These are phyloP conservation scores for Coemansia sp. DNA, from an alignment of 192 early-diverging fungal species.

Conservation along the genomic window DNA sequence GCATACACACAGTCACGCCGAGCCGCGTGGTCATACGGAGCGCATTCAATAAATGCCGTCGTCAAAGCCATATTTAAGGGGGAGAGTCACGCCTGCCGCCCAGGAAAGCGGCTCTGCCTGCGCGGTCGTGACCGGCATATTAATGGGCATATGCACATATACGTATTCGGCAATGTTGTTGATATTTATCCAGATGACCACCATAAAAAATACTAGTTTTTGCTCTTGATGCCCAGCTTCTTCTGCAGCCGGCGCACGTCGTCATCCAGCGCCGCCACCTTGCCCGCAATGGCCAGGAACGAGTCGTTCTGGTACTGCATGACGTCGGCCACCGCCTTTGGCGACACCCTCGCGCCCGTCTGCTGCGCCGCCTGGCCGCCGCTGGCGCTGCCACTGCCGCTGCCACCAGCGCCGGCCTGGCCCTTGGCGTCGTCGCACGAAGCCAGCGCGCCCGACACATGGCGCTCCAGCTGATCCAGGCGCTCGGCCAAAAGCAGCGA, in stretches of 20 bases:
- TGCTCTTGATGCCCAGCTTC: slow-evolving; percentile 22
- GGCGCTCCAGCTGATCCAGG: slow-evolving; percentile 43
- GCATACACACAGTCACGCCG: no score
- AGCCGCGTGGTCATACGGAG: no score
- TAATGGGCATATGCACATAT: no score
- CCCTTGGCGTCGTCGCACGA: slow-evolving; percentile 1
- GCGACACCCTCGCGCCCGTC: slow-evolving; percentile 13
- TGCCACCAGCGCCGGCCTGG: background rate
- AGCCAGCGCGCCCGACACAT: slow-evolving; percentile 24
- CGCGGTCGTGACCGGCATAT: no score
- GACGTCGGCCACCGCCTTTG: slow-evolving; percentile 34
- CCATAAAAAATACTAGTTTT: background rate
- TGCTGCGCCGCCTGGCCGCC: background rate
- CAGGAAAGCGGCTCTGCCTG: no score
- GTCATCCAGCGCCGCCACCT: slow-evolving; percentile 43
- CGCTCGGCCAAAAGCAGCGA: slow-evolving; percentile 36
- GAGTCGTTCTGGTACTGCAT: slow-evolving; percentile 50
- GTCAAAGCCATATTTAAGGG: no score
- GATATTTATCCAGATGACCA: no score
- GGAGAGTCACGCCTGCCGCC: no score
- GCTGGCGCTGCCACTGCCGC: background rate
- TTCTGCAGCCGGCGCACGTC: slow-evolving; percentile 30
- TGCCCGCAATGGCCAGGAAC: slow-evolving; percentile 42
- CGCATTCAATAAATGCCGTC: no score
- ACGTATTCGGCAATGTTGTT: no score